phyloP scores from a whole-genome alignment of 768 basidiomycete genomes.

The Suillus variegatus region DNA sequence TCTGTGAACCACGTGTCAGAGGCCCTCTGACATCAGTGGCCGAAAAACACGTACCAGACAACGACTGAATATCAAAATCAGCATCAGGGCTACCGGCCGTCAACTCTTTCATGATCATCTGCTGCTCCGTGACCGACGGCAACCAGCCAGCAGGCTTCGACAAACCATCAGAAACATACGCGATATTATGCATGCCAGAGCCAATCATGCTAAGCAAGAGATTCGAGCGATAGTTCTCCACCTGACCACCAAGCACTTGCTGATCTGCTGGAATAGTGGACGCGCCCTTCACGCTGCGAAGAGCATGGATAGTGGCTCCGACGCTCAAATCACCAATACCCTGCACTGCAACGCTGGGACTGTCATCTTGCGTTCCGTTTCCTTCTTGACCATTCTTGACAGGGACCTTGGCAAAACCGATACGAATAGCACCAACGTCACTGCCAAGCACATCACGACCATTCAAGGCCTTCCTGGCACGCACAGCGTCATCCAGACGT shows the following conservation, averaged over 20 bases:
- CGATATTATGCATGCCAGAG: slow-evolving; percentile 65
- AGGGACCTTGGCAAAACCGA: slow-evolving; percentile 96
- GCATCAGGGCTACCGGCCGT: slow-evolving; percentile 75
- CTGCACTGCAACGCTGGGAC: slow-evolving; percentile 65
- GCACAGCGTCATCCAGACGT: slow-evolving; percentile 92
- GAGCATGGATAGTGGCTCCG: slow-evolving; percentile 84
- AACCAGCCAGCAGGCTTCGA: slow-evolving; percentile 67
- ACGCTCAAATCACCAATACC: slow-evolving; percentile 85
- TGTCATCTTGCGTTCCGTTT: slow-evolving; percentile 60
- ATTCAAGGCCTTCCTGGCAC: slow-evolving; percentile 93
- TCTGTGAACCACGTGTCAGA: slow-evolving; percentile 47
- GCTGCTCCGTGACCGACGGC: slow-evolving; percentile 86
- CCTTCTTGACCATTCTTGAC: slow-evolving; percentile 82
- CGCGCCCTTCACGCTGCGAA: slow-evolving; percentile 89
- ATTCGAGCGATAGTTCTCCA: slow-evolving; percentile 96
- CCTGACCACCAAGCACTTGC: slow-evolving; percentile 86
- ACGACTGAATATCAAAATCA: slow-evolving; percentile 81
- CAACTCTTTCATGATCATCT: slow-evolving; percentile 95
- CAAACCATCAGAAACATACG: slow-evolving; percentile 55
- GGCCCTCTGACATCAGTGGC: not conserved
- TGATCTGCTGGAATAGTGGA: slow-evolving; percentile 90
- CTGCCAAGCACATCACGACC: slow-evolving; percentile 94
- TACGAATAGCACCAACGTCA: slow-evolving; percentile 95
- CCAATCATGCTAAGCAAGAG: slow-evolving; percentile 87
- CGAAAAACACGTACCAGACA: slow-evolving; percentile 65